Evolutionary conservation across 805 yeast genomes (phyloP), one percentile per base, ranked within the genome.

Genomic region (Monosporozyma servazzii): DNA sequence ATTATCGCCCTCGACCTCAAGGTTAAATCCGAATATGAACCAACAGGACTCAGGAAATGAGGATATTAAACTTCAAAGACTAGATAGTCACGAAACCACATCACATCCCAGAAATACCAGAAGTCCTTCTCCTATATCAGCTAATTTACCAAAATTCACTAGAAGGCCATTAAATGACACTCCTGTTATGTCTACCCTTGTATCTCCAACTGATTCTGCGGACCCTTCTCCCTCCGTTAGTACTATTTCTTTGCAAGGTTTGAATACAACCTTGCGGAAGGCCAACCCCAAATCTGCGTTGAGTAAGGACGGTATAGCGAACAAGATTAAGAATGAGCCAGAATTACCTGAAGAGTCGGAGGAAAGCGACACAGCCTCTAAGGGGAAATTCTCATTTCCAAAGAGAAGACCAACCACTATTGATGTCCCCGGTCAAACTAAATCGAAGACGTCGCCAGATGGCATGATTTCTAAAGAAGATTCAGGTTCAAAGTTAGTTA

Each of bases 341-440:
- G 41, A 37, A 3, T 6, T 20, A 2, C 6, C 13, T 10, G 44
- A 41, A 27, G 44, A 21, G 23, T 20, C 17, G 9, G 44, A 41
- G 15, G 29, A 21, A 13, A 21, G 29, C 11, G 27, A 21, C 10
- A 15, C 29, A 11, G 10, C 29, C 5, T 41, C 29, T 3, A 41
- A 41, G 29, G 29, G 58, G 7, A 66, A 61, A 20, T 56, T 71
- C 29, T 66, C 62, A 11, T 64, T 65, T 33, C 70, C 65, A 2
- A 71, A 71, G 37, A 70, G 85, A 44, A 73, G 88, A 54, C 86
- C 90, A 0, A 86, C 95, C 7, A 88, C 96, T 0, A 75, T 90
- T 46, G 95, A 89, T 63, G 86, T 91, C 6, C 96, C 97, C 0
- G 97, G 97, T 1, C 84, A 88, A 54, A 89, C 97, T 0, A 78